phyloP scores from a whole-genome alignment of 225 moss, liverwort and hornwort species.

The Thuidium tamariscinum region DNA sequence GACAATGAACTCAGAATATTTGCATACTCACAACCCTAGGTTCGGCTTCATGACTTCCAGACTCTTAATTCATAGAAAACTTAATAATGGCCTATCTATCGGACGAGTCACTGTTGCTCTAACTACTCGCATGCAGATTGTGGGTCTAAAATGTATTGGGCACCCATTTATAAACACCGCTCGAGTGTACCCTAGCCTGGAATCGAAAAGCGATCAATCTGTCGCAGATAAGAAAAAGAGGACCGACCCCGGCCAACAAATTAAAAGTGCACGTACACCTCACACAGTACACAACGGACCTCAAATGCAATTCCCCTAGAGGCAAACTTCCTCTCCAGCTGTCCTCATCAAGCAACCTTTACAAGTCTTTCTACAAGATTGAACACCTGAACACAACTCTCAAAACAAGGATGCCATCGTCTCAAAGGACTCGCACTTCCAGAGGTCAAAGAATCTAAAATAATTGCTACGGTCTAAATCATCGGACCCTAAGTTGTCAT shows the following conservation, averaged over 20 bases:
- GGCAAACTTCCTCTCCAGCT: conserved; percentile 1
- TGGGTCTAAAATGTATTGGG: not conserved
- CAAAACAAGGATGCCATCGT: conserved; percentile 6
- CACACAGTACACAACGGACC: not conserved
- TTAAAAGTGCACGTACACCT: not conserved
- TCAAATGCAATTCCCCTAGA: not conserved
- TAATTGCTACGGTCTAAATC: not conserved
- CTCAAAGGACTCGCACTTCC: not conserved
- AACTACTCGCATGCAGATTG: not conserved
- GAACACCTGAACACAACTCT: conserved; percentile 11
- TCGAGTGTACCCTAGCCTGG: not conserved
- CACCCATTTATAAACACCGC: not conserved
- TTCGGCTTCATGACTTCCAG: not conserved
- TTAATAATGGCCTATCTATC: not conserved
- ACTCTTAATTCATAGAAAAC: not conserved
- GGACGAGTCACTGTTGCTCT: not conserved
- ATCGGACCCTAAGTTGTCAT: not conserved
- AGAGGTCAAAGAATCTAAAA: conserved; percentile 14
- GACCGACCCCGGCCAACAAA: not conserved
- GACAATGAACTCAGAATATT: conserved; percentile 48
- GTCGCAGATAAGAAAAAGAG: not conserved
- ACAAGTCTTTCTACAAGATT: conserved; percentile 2
- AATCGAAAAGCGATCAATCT: not conserved
- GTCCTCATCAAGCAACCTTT: not conserved
- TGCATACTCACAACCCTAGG: conserved; percentile 27